Evolutionary conservation across 2,329 filamentous ascomycete genomes (phyloP).

Genomic region (Coniochaeta prunicola): DNA sequence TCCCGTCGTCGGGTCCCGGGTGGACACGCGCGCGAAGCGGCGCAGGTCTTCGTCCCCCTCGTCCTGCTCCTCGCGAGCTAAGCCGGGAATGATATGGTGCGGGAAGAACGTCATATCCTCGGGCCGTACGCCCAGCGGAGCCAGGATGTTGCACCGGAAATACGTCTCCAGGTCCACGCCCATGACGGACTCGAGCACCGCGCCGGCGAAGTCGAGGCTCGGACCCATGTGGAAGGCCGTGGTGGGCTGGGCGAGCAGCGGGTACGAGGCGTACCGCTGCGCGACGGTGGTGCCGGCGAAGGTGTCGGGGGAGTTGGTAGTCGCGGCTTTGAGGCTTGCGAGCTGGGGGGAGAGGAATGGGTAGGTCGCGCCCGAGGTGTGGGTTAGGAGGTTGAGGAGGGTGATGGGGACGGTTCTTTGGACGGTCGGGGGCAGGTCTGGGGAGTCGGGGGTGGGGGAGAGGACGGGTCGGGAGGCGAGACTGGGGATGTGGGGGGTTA

Average conservation of each 20-base stretch:
- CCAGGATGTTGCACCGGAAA: slow-evolving; percentile 13
- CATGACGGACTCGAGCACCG: slow-evolving; percentile 15
- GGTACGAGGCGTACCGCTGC: slow-evolving; percentile 14
- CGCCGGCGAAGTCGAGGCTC: slow-evolving; percentile 21
- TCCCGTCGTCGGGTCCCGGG: slow-evolving; percentile 2
- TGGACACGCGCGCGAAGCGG: background rate
- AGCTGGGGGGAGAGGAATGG: slow-evolving; percentile 18
- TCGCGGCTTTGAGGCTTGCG: background rate
- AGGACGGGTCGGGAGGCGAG: slow-evolving; percentile 35
- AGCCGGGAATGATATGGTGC: too few species aligned
- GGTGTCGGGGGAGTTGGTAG: slow-evolving; percentile 6
- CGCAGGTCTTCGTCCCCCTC: too few species aligned
- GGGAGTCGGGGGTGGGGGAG: slow-evolving; percentile 23
- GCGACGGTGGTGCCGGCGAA: slow-evolving; percentile 8
- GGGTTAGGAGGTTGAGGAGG: slow-evolving; percentile 37
- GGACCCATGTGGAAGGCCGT: slow-evolving; percentile 21
- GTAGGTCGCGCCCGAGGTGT: slow-evolving; percentile 36
- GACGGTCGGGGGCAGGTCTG: slow-evolving; percentile 8
- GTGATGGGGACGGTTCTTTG: slow-evolving; percentile 28
- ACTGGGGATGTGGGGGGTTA: slow-evolving; percentile 32
- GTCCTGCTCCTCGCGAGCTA: too few species aligned
- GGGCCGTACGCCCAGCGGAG: slow-evolving; percentile 10
- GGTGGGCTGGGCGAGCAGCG: slow-evolving; percentile 22
- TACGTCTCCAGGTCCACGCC: slow-evolving; percentile 16
- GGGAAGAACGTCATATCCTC: slow-evolving; percentile 16